phyloP scores from a whole-genome alignment of 305 asterid species.

The Fraxinus albicans region DNA sequence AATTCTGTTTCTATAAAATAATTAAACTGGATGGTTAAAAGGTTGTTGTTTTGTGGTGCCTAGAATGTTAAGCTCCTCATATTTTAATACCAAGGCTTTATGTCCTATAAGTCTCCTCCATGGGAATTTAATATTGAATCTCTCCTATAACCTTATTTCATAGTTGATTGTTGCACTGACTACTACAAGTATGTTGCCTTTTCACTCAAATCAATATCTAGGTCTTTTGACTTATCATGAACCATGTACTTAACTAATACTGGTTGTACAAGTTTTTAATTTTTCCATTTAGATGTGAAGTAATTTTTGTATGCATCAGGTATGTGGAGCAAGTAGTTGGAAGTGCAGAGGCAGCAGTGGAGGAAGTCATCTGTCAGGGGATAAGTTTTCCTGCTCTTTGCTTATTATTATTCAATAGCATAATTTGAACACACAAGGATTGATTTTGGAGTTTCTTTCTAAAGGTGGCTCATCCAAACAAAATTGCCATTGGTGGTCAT shows the following conservation, averaged over 20 bases:
- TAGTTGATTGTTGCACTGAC: slow-evolving; percentile 10
- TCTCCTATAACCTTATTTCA: neutral
- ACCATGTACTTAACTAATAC: neutral
- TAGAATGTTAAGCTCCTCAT: neutral
- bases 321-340: slow-evolving; percentile 93
- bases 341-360: slow-evolving; percentile 97
- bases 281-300: neutral
- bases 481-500: slow-evolving; percentile 96
- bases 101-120: neutral
- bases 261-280: neutral
- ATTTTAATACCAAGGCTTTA: neutral
- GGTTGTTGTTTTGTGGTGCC: neutral
- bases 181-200: neutral
- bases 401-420: neutral
- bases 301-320: slow-evolving; percentile 42
- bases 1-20: neutral
- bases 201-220: neutral
- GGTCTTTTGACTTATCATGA: neutral
- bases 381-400: slow-evolving; percentile 49
- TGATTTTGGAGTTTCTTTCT: slow-evolving; percentile 1
- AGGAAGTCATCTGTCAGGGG: slow-evolving; percentile 90
- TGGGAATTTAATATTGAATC: neutral
- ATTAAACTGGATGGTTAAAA: neutral
- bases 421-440: neutral
- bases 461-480: slow-evolving; percentile 93